Evolutionary conservation across 805 yeast species (phyloP).

Genomic region (Yarrowia yakushimensis): DNA sequence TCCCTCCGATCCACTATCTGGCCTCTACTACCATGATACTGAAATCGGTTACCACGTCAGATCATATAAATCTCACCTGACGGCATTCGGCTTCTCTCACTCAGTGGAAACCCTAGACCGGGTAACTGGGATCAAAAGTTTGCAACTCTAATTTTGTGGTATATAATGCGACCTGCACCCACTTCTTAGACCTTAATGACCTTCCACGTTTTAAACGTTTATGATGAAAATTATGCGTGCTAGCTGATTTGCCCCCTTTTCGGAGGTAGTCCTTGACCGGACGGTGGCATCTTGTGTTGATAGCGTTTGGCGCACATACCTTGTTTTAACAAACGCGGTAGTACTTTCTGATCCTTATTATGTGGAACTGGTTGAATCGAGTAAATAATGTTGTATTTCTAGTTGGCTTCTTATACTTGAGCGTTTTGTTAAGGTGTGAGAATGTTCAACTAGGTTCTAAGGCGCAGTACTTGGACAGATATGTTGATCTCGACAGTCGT

Average conservation of each 20-base stretch:
- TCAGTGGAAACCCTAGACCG: slow-evolving; percentile 12
- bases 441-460: not conserved
- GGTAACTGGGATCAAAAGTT: not conserved
- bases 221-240: slow-evolving; percentile 36
- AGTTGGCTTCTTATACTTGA: not conserved
- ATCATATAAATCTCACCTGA: too few species aligned
- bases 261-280: slow-evolving; percentile 35
- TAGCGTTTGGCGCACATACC: slow-evolving; percentile 35
- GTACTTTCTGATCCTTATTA: slow-evolving; percentile 31
- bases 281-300: slow-evolving; percentile 34
- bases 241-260: slow-evolving; percentile 31
- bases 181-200: slow-evolving; percentile 32
- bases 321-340: slow-evolving; percentile 35
- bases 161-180: not conserved
- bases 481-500: too few species aligned
- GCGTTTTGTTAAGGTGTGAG: not conserved
- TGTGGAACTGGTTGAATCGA: not conserved
- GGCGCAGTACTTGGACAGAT: not conserved
- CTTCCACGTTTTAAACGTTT: slow-evolving; percentile 38
- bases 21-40: too few species aligned
- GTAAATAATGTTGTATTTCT: not conserved
- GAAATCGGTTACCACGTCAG: too few species aligned
- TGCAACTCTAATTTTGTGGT: not conserved
- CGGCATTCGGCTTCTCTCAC: too few species aligned
- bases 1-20: too few species aligned